Evolutionary conservation across 768 basidiomycete species (phyloP).

Genomic region (Boletus insuetus): DNA sequence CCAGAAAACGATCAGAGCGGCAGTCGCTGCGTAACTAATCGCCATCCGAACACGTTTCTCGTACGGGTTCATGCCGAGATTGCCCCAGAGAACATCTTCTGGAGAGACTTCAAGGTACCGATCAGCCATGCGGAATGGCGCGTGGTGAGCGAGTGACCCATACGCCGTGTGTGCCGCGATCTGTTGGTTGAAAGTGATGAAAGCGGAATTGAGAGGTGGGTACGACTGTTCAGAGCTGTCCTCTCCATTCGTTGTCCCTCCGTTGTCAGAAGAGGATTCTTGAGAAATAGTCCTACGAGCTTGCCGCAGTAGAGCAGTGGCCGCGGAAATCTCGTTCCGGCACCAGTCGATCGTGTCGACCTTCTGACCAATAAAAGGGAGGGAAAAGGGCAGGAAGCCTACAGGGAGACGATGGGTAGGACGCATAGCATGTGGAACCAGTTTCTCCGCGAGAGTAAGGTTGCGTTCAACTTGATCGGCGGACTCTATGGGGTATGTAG

Average conservation of each 20-base stretch:
- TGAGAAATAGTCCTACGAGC: slow-evolving; percentile 36
- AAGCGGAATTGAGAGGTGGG: slow-evolving; percentile 67
- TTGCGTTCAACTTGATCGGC: slow-evolving; percentile 30
- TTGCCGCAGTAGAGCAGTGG: slow-evolving; percentile 51
- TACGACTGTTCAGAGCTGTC: slow-evolving; percentile 37
- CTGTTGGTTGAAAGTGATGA: slow-evolving; percentile 90
- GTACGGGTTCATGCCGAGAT: slow-evolving; percentile 87
- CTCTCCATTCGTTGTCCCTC: slow-evolving; percentile 6
- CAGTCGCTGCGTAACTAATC: slow-evolving; percentile 72
- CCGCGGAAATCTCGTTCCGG: slow-evolving; percentile 63
- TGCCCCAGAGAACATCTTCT: slow-evolving; percentile 88
- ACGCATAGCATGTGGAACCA: slow-evolving; percentile 69
- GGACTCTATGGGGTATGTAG: slow-evolving; percentile 17
- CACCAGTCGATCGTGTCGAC: slow-evolving; percentile 95
- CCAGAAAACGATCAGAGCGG: slow-evolving; percentile 84
- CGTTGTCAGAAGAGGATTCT: slow-evolving; percentile 21
- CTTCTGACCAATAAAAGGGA: slow-evolving; percentile 76
- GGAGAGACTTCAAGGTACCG: slow-evolving; percentile 83
- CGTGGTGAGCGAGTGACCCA: slow-evolving; percentile 73
- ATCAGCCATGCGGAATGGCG: slow-evolving; percentile 76
- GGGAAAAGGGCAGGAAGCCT: slow-evolving; percentile 51
- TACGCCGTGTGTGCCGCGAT: slow-evolving; percentile 89
- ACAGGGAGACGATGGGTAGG: slow-evolving; percentile 72
- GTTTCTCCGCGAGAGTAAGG: slow-evolving; percentile 40
- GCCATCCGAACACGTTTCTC: slow-evolving; percentile 66